These are phyloP conservation scores for Neospora caninum DNA, from an alignment of 169 alveolate species.

Conservation along the genomic window DNA sequence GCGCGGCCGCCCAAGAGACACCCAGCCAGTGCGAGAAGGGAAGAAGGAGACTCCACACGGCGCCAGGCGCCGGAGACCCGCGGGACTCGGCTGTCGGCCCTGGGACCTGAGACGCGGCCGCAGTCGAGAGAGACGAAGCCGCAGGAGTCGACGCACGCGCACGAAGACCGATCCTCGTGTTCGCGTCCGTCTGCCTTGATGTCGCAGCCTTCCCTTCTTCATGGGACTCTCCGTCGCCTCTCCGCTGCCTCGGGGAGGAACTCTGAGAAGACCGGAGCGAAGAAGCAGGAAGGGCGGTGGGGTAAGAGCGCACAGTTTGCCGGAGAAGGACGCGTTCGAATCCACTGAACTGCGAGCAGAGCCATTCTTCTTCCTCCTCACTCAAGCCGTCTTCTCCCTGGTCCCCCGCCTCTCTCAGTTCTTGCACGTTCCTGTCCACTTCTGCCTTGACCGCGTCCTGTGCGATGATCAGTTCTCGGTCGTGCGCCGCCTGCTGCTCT, in stretches of 20 bases:
- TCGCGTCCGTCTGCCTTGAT: background rate
- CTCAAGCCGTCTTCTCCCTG: background rate
- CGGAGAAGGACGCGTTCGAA: constrained; percentile 21
- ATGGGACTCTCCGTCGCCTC: background rate
- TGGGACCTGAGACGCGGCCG: too few species aligned
- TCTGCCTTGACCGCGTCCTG: background rate
- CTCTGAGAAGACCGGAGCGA: background rate
- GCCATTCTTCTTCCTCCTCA: constrained; percentile 19
- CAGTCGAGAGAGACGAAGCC: too few species aligned
- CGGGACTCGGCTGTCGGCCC: background rate
- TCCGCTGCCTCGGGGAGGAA: background rate
- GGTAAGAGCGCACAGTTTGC: constrained; percentile 4
- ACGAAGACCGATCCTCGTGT: too few species aligned
- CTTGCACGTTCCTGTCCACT: too few species aligned
- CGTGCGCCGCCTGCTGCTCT: background rate
- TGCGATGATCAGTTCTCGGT: background rate
- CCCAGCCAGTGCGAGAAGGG: constrained; percentile 47
- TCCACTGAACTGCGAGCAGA: constrained; percentile 3
- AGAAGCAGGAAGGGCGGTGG: background rate
- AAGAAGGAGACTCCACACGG: background rate
- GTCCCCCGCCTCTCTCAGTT: background rate
- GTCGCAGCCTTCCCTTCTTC: background rate
- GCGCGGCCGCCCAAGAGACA: constrained; percentile 8
- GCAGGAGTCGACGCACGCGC: too few species aligned
- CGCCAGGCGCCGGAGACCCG: background rate